Evolutionary conservation across 176 grass and related monocot genomes (phyloP).

Genomic region (Paspalum vaginatum): DNA sequence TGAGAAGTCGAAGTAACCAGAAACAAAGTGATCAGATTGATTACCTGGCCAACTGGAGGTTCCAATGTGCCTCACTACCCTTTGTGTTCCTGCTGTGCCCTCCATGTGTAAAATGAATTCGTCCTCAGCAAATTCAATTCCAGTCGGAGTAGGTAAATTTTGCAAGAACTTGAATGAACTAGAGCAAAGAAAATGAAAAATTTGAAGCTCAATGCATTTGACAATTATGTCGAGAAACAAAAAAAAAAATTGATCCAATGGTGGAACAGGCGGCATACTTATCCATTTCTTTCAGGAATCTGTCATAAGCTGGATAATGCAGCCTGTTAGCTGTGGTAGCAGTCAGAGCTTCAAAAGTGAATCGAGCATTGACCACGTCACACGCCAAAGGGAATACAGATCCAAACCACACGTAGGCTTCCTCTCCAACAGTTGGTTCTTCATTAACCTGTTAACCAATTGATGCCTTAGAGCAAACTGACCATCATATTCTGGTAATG

Average conservation of each 20-base stretch:
- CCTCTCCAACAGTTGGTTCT: constrained; percentile 76
- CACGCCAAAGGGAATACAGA: constrained; percentile 79
- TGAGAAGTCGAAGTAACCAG: background rate
- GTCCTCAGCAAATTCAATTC: constrained; percentile 66
- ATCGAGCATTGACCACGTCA: constrained; percentile 84
- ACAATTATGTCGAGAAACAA: background rate
- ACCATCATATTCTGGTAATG: background rate
- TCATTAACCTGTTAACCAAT: constrained; percentile 67
- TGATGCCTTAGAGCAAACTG: background rate
- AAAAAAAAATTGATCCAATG: background rate
- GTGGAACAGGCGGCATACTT: constrained; percentile 51
- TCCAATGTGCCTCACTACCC: constrained; percentile 80
- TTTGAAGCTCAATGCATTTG: background rate
- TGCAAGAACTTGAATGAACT: constrained; percentile 70
- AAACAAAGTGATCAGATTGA: constrained; percentile 29
- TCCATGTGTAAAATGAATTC: constrained; percentile 89
- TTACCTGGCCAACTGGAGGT: constrained; percentile 80
- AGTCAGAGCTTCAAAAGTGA: constrained; percentile 89
- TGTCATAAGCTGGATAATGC: constrained; percentile 92
- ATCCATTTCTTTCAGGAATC: constrained; percentile 91
- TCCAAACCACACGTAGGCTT: constrained; percentile 86
- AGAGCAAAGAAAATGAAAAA: background rate
- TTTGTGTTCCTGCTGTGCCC: constrained; percentile 68
- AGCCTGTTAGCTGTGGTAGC: constrained; percentile 67
- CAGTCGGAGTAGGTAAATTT: constrained; percentile 64